These are phyloP conservation scores for Cicer chorassanicum DNA, from an alignment of 306 rosid species.

Conservation along the genomic window DNA sequence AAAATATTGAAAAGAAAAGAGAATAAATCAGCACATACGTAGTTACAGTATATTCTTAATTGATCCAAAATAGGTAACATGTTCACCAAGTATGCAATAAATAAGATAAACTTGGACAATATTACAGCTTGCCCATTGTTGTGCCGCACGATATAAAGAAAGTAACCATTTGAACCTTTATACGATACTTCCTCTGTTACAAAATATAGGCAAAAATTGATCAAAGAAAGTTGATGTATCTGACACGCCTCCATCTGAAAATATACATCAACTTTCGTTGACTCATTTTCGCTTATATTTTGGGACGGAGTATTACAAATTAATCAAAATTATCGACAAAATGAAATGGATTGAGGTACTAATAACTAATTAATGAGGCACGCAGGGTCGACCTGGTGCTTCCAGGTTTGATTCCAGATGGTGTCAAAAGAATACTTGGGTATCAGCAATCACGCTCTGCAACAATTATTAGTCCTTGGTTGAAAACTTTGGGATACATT, in stretches of 20 bases:
- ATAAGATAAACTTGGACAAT: neutral
- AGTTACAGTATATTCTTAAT: slow-evolving; percentile 3
- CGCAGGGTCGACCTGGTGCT: too few relatives aligned
- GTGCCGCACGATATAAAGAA: slow-evolving; percentile 15
- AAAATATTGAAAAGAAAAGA: neutral
- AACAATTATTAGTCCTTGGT: too few relatives aligned
- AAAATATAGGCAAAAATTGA: too few relatives aligned
- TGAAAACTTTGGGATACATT: too few relatives aligned
- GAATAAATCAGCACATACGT: neutral
- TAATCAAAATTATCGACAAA: slow-evolving; percentile 16
- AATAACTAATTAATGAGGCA: neutral
- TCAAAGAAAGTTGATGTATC: too few relatives aligned
- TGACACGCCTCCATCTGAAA: too few relatives aligned
- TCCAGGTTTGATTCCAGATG: too few relatives aligned
- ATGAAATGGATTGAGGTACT: neutral
- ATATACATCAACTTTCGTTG: too few relatives aligned
- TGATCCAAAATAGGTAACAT: slow-evolving; percentile 8
- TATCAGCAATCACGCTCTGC: too few relatives aligned
- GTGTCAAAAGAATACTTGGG: too few relatives aligned
- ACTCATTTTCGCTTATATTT: too few relatives aligned
- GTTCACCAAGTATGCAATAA: neutral
- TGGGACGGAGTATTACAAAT: neutral
- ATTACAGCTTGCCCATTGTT: neutral
- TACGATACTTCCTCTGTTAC: neutral
- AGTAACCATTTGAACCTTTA: slow-evolving; percentile 23